These are phyloP conservation scores for Cyphellophora attinorum DNA, from an alignment of 2,329 filamentous ascomycete species.

Conservation along the genomic window DNA sequence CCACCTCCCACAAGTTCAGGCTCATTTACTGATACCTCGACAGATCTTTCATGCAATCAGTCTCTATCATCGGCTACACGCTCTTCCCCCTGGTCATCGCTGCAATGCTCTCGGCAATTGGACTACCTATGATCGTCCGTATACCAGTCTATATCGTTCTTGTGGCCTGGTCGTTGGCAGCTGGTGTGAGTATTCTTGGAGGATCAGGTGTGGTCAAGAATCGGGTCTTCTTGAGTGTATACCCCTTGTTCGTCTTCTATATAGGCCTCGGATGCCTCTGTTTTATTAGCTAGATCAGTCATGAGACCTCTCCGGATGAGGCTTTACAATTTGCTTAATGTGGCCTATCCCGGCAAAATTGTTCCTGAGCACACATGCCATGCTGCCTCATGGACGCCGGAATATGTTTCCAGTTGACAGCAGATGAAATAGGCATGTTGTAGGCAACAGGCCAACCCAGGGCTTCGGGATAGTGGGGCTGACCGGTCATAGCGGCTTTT, in stretches of 20 bases:
- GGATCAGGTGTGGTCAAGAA: constrained; percentile 95
- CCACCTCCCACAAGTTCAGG: constrained; percentile 1
- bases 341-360: too few relatives aligned
- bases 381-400: too few relatives aligned
- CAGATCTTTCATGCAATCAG: constrained; percentile 93
- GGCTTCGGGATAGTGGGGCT: too few relatives aligned
- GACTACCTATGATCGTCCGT: constrained; percentile 67
- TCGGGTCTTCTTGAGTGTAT: constrained; percentile 85
- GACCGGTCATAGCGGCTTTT: too few relatives aligned
- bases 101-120: constrained; percentile 73
- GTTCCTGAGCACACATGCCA: too few relatives aligned
- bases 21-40: constrained; percentile 1
- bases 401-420: too few relatives aligned
- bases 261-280: constrained; percentile 85
- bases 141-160: constrained; percentile 87
- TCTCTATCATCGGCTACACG: constrained; percentile 97
- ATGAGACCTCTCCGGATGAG: too few relatives aligned
- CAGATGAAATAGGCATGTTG: too few relatives aligned
- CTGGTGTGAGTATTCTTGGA: constrained; percentile 89
- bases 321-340: too few relatives aligned
- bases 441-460: too few relatives aligned
- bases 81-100: constrained; percentile 95
- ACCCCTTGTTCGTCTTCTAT: constrained; percentile 92
- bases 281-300: constrained; percentile 85
- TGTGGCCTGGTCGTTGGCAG: constrained; percentile 85